Base-by-base conservation (phyloP, 352 stramenopile species). In the Bremia lactucae region DNA sequence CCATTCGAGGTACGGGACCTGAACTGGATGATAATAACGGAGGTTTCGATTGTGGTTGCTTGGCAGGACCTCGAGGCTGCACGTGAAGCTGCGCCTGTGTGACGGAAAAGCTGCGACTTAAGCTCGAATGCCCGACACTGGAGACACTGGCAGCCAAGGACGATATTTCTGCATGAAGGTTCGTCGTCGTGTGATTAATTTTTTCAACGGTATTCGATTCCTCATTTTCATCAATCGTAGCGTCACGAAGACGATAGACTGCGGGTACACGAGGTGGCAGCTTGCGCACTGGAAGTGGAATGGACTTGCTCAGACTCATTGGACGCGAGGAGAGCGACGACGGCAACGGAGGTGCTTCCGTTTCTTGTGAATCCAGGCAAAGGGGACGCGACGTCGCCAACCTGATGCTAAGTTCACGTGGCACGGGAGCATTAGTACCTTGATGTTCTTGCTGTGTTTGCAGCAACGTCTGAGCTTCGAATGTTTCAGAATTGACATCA, bases 131-230 rank as follows among this genome's bases (percentile, higher is more conserved):
- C 0, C 78, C 78, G 2, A 76, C 73, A n/a, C 61, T 86, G 3
- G 69, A 82, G 2, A 93, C 65, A 25, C 76, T 90, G 4, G 78
- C 79, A 0, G 83, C 84, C 21, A 95, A 55, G 1, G 61, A 83
- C 25, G 81, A 75, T 37, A 95, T 95, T 48, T 91, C 69, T 2
- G 80, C 52, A 42, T 90, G 77, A 28, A 95, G 45, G 29, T 94
- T 85, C 3, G 65, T 84, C 3, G 54, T 80, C 15, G 64, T 38
- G 49, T 85, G 69, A 44, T 87, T 73, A 40, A 94, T 85, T 23
- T 77, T 62, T 37, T 86, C 52, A 13, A 86, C 55, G 9, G 54
- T 58, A 15, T 57, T 65, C 0, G 53, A 42, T 6, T 72, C 68
- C 14, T 83, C 67, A 15, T 75, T 65, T 15, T 66, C 68, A 6